These are phyloP conservation scores for Nitzschia sp. DNA, from an alignment of 108 stramenopile species.

Conservation along the genomic window DNA sequence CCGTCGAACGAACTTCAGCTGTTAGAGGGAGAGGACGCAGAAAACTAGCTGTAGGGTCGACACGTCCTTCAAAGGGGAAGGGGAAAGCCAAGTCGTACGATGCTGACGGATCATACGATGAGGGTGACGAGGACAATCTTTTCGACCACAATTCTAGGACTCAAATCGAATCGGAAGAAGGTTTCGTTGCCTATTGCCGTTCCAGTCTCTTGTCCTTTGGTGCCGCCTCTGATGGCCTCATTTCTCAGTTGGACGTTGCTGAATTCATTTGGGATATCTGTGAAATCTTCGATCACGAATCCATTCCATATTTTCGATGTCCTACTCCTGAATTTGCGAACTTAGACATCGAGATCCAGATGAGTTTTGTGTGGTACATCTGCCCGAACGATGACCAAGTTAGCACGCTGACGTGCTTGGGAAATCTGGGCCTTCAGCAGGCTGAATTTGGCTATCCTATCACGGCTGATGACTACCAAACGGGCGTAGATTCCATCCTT, in stretches of 20 bases:
- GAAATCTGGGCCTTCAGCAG: not conserved
- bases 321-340: not conserved
- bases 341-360: not conserved
- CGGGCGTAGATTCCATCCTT: not conserved
- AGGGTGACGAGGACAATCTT: not conserved
- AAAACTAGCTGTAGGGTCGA: too few relatives aligned
- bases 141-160: not conserved
- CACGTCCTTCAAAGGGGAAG: too few relatives aligned
- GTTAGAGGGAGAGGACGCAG: too few relatives aligned
- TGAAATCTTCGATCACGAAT: not conserved
- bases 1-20: too few relatives aligned
- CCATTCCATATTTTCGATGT: constrained; percentile 3
- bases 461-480: not conserved
- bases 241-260: not conserved
- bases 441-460: not conserved
- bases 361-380: constrained; percentile 8
- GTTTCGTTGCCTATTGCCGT: constrained; percentile 1
- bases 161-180: not conserved
- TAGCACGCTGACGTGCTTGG: not conserved
- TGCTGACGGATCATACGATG: not conserved
- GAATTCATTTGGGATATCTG: not conserved
- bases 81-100: not conserved
- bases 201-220: constrained; percentile 1
- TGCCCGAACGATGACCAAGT: constrained; percentile 1
- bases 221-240: not conserved